phyloP scores from a whole-genome alignment of 805 yeast genomes.

The Candida michaelii region DNA sequence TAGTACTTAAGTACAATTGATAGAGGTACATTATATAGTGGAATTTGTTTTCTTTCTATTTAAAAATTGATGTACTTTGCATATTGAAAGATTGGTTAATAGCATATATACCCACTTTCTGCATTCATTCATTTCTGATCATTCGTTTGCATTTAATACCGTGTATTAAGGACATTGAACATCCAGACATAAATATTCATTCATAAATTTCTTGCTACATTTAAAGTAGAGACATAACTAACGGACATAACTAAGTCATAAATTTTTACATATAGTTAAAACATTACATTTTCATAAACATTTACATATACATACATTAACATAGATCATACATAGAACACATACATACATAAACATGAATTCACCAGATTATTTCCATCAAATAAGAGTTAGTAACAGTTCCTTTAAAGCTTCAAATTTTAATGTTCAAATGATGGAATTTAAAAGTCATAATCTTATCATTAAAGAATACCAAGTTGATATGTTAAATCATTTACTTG shows the following conservation, averaged over 20 bases:
- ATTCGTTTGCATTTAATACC: constrained; percentile 8
- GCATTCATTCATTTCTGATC: constrained; percentile 13
- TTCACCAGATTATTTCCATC: constrained; percentile 35
- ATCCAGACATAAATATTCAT: too few species aligned
- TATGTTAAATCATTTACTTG: constrained; percentile 34
- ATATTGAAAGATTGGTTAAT: background rate
- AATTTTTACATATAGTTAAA: background rate
- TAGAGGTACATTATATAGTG: constrained; percentile 3
- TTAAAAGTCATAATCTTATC: constrained; percentile 42
- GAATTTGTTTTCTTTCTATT: constrained; percentile 5
- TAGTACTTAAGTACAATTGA: constrained; percentile 1
- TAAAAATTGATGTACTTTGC: constrained; percentile 5
- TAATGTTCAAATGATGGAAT: constrained; percentile 47
- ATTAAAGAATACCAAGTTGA: constrained; percentile 48
- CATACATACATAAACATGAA: constrained; percentile 8
- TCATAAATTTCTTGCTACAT: too few species aligned
- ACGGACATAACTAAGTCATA: background rate
- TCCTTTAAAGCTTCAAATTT: constrained; percentile 40
- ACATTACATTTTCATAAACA: too few species aligned
- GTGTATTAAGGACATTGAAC: background rate
- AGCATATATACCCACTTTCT: constrained; percentile 7
- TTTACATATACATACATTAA: background rate
- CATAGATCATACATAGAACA: background rate
- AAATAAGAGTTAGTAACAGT: constrained; percentile 31
- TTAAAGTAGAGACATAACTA: too few species aligned